A percentile compares a stretch with the other conserved stretches of the same genome.
Evolutionary conservation across 1,284 basidiomycete species (phyloP).

Genomic region (Ceratobasidium sp.): DNA sequence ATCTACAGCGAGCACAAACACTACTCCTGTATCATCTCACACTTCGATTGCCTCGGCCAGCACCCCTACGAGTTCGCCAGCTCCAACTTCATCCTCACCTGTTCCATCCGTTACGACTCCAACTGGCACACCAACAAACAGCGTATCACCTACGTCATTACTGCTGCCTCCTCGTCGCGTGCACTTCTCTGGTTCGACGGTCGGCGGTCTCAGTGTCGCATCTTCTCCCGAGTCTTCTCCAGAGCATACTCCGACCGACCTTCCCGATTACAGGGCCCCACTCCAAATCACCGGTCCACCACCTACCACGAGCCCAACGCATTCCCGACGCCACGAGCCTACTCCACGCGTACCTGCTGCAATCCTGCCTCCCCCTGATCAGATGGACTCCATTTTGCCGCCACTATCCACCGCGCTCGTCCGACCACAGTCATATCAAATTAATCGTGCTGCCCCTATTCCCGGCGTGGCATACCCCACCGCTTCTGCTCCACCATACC

Average conservation of each 20-base stretch:
- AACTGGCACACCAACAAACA: background rate
- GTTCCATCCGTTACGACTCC: slow-evolving; percentile 3
- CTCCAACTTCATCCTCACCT: slow-evolving; percentile 15
- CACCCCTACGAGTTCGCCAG: slow-evolving; percentile 23
- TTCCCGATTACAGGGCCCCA: background rate
- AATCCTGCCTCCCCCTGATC: slow-evolving; percentile 27
- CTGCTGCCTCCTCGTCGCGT: slow-evolving; percentile 34
- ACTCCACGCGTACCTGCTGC: slow-evolving; percentile 31
- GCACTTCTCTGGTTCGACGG: slow-evolving; percentile 36
- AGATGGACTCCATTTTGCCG: slow-evolving; percentile 4
- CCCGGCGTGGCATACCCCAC: slow-evolving; percentile 25
- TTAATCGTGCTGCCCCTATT: background rate
- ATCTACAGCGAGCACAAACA: slow-evolving; percentile 5
- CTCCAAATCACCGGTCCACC: slow-evolving; percentile 38
- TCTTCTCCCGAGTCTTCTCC: slow-evolving; percentile 27
- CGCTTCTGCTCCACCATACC: slow-evolving; percentile 34
- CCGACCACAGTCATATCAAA: slow-evolving; percentile 32
- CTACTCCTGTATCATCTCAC: slow-evolving; percentile 31
- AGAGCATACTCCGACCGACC: slow-evolving; percentile 7
- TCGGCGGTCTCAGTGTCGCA: slow-evolving; percentile 29
- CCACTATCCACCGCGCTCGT: slow-evolving; percentile 27
- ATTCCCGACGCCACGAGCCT: slow-evolving; percentile 30
- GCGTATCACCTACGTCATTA: slow-evolving; percentile 20
- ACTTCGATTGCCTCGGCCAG: background rate
- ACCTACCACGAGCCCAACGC: background rate